A percentile compares a stretch with the other conserved stretches of the same genome.
These are phyloP conservation scores for Botrytis hyacinthi DNA, from an alignment of 2,329 filamentous ascomycete genomes.

Conservation along the genomic window DNA sequence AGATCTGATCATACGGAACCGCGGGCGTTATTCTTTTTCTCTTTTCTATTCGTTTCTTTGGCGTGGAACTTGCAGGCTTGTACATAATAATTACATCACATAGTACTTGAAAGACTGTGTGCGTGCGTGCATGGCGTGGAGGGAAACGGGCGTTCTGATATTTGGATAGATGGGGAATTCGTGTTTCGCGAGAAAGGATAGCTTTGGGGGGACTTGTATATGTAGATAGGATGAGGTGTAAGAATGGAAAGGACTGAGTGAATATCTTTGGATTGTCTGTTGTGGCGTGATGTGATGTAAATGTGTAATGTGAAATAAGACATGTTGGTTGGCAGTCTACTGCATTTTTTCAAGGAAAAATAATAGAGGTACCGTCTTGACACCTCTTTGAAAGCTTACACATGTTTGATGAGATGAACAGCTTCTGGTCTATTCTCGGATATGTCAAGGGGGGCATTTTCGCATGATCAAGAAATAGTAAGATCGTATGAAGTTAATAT, in stretches of 20 bases:
- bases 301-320: background rate
- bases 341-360: background rate
- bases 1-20: background rate
- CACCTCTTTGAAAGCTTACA: background rate
- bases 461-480: background rate
- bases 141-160: background rate
- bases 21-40: background rate
- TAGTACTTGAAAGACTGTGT: background rate
- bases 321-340: background rate
- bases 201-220: background rate
- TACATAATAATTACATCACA: conserved; percentile 4
- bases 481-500: conserved; percentile 1
- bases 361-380: background rate
- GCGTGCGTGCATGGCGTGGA: background rate
- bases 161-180: background rate
- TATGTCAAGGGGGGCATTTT: background rate
- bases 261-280: background rate
- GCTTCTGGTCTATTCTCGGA: background rate
- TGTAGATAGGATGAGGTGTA: background rate
- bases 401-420: background rate
- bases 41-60: too few species aligned
- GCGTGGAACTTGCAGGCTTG: background rate
- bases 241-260: background rate
- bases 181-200: background rate
- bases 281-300: background rate